Evolutionary conservation across 2,329 filamentous ascomycete genomes (phyloP).

Genomic region (Parastagonospora nodorum): DNA sequence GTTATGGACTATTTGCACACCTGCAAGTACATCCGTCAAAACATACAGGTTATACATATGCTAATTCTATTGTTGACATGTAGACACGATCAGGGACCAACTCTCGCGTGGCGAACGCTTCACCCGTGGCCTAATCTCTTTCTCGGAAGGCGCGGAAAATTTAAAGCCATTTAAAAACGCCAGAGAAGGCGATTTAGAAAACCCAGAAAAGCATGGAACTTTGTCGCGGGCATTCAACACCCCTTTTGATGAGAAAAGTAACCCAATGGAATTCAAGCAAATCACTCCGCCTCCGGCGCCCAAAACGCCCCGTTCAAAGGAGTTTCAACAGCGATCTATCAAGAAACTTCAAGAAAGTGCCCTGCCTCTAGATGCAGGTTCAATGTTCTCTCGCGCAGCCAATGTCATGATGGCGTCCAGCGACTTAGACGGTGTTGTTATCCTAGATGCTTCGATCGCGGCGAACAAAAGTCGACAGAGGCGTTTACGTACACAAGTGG

Average conservation of each 20-base stretch:
- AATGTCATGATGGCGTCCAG: constrained; percentile 40
- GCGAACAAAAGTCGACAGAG: constrained; percentile 5
- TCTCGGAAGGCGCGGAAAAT: constrained; percentile 34
- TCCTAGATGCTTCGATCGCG: constrained; percentile 41
- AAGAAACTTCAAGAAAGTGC: constrained; percentile 34
- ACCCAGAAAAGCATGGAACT: too few relatives aligned
- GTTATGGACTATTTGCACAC: constrained; percentile 32
- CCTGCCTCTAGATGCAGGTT: constrained; percentile 32
- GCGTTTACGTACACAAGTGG: neutral
- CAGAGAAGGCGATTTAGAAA: neutral
- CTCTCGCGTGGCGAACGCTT: constrained; percentile 35
- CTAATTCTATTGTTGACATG: too few relatives aligned
- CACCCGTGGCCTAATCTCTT: constrained; percentile 38
- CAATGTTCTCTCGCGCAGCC: constrained; percentile 42
- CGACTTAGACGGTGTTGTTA: constrained; percentile 40
- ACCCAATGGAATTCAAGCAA: neutral
- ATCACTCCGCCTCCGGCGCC: neutral
- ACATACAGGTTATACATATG: too few relatives aligned
- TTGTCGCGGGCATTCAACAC: neutral
- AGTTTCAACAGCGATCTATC: constrained; percentile 8
- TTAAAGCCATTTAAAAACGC: constrained; percentile 19
- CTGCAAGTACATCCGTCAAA: neutral
- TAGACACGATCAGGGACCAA: constrained; percentile 28
- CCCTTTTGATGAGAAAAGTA: neutral
- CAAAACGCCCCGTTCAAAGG: neutral